These are phyloP conservation scores for Noccaea bulbosa DNA, from an alignment of 345 rosid genomes.

Conservation along the genomic window DNA sequence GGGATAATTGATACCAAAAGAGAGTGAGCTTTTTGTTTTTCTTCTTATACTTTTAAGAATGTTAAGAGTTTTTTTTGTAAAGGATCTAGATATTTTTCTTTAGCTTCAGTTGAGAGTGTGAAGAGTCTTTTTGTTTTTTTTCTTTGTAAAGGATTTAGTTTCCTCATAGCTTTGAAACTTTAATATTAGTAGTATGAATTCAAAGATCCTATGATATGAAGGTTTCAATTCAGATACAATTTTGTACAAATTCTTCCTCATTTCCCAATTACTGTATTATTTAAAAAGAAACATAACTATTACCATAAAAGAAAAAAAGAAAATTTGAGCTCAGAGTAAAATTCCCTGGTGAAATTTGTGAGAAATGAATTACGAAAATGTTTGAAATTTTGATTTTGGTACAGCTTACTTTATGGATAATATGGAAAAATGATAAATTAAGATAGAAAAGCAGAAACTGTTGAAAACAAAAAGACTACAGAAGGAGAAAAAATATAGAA, in stretches of 20 bases:
- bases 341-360: conserved; percentile 1
- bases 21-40: not conserved
- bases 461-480: not conserved
- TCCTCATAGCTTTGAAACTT: no score
- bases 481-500: not conserved
- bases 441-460: conserved; percentile 6
- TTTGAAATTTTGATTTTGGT: not conserved
- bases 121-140: no score
- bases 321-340: not conserved
- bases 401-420: conserved; percentile 21
- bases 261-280: no score
- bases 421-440: conserved; percentile 37
- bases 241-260: no score
- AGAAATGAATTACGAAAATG: not conserved
- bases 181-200: no score
- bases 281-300: no score
- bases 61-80: not conserved
- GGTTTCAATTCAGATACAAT: not conserved
- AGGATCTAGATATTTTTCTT: not conserved
- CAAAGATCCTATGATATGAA: no score
- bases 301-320: no score
- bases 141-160: no score
- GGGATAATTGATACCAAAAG: no score
- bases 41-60: no score
- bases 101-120: not conserved